These are phyloP conservation scores for Hypsizygus ulmarius DNA, from an alignment of 1,284 basidiomycete species.

Conservation along the genomic window DNA sequence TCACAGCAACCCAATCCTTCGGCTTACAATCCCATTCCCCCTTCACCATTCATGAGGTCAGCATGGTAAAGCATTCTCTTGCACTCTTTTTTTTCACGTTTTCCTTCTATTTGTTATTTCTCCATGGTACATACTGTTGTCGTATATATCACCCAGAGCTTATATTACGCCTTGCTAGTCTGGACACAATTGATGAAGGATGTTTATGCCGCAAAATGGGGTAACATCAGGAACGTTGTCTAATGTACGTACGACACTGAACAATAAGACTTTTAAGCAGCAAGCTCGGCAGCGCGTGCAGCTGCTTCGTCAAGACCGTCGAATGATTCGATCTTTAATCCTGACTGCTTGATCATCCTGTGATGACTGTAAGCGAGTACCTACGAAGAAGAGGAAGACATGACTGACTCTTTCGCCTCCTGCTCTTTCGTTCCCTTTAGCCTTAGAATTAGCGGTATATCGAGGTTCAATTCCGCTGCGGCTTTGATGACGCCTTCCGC, in stretches of 20 bases:
- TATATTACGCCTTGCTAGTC: slow-evolving; percentile 14
- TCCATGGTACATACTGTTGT: slow-evolving; percentile 36
- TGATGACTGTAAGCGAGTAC: slow-evolving; percentile 12
- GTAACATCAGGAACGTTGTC: slow-evolving; percentile 1
- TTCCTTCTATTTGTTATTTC: slow-evolving; percentile 28
- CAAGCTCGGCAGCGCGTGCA: slow-evolving; percentile 78
- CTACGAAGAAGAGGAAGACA: not conserved
- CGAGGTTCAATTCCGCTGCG: slow-evolving; percentile 85
- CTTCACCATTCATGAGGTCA: slow-evolving; percentile 39
- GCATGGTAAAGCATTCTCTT: slow-evolving; percentile 36
- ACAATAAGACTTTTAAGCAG: slow-evolving; percentile 33
- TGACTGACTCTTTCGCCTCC: slow-evolving; percentile 88
- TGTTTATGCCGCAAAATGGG: slow-evolving; percentile 8
- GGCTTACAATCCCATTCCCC: slow-evolving; percentile 33
- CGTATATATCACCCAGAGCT: slow-evolving; percentile 28
- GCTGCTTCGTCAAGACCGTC: slow-evolving; percentile 87
- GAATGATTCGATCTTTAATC: slow-evolving; percentile 90
- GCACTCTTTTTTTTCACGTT: slow-evolving; percentile 19
- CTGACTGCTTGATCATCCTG: slow-evolving; percentile 90
- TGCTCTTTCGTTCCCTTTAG: slow-evolving; percentile 96
- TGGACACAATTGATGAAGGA: slow-evolving; percentile 11
- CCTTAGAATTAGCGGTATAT: slow-evolving; percentile 89
- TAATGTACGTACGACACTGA: slow-evolving; percentile 3
- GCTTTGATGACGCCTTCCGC: slow-evolving; percentile 98
- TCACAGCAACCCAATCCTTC: slow-evolving; percentile 29